These are phyloP conservation scores for Wickerhamiella azyma DNA, from an alignment of 805 yeast genomes.

Conservation along the genomic window DNA sequence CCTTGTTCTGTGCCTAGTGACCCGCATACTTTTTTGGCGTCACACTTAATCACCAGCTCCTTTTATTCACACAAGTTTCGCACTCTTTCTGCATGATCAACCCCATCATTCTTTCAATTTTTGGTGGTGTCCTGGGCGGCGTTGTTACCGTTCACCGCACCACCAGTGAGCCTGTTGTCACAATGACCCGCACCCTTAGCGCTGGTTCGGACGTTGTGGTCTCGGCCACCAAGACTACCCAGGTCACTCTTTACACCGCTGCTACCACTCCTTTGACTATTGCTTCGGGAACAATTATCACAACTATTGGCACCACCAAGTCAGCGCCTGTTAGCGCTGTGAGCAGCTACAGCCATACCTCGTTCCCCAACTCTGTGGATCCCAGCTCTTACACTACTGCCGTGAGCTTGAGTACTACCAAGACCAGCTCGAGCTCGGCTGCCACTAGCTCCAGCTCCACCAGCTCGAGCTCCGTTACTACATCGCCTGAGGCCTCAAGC, in stretches of 20 bases:
- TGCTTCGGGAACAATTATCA: slow-evolving; percentile 22
- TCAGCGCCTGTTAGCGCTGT: slow-evolving; percentile 25
- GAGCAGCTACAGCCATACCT: slow-evolving; percentile 21
- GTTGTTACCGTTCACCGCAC: slow-evolving; percentile 8
- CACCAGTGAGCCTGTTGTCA: background rate
- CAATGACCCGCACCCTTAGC: slow-evolving; percentile 7
- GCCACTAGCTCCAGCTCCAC: background rate
- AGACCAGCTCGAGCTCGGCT: background rate
- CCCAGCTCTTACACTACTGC: slow-evolving; percentile 23
- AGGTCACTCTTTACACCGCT: slow-evolving; percentile 22
- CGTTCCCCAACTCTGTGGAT: slow-evolving; percentile 21
- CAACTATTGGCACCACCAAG: slow-evolving; percentile 23
- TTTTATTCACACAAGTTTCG: background rate
- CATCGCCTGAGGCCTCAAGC: background rate
- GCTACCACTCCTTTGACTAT: slow-evolving; percentile 23
- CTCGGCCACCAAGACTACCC: slow-evolving; percentile 17
- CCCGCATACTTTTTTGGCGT: background rate
- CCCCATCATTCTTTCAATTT: background rate
- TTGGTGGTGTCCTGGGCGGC: slow-evolving; percentile 3
- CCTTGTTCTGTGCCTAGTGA: background rate
- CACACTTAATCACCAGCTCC: background rate
- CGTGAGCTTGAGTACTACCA: slow-evolving; percentile 7
- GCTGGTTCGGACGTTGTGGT: slow-evolving; percentile 11
- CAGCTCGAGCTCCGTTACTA: background rate
- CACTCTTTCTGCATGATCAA: slow-evolving; percentile 6